Conservation (phyloP, 2,329 filamentous ascomycete species). For the Chaetothyriales sp. region DNA sequence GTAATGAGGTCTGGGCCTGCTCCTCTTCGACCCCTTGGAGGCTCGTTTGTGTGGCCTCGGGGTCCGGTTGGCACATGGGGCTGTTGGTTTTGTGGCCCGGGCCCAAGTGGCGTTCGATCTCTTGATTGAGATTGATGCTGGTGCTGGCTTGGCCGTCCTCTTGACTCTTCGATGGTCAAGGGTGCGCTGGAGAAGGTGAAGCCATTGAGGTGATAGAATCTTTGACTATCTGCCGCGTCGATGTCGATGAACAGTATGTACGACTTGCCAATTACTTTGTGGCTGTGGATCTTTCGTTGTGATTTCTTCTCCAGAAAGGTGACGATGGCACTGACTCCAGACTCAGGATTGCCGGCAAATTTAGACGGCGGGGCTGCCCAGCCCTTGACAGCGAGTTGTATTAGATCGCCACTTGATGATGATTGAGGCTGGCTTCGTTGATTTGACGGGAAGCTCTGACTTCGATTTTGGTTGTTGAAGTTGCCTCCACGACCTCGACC, state of each 20-base stretch:
- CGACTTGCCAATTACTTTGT: conserved; percentile 6
- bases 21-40: background rate
- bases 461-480: background rate
- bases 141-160: conserved; percentile 4
- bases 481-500: background rate
- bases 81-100: conserved; percentile 2
- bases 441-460: background rate
- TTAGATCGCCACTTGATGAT: background rate
- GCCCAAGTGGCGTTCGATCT: conserved; percentile 2
- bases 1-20: background rate
- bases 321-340: conserved; percentile 51
- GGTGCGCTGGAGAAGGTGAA: conserved; percentile 54
- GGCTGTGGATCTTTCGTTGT: conserved; percentile 36
- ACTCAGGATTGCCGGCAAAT: conserved; percentile 51
- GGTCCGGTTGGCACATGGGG: conserved; percentile 5
- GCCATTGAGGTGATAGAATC: conserved; percentile 48
- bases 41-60: conserved; percentile 1
- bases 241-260: conserved; percentile 14
- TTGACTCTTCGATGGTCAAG: conserved; percentile 40
- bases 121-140: conserved; percentile 6
- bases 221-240: conserved; percentile 11
- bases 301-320: conserved; percentile 61
- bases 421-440: background rate
- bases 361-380: conserved; percentile 49
- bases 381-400: conserved; percentile 40